Conservation (phyloP, 768 basidiomycete genomes). For the Mycena vulgaris region DNA sequence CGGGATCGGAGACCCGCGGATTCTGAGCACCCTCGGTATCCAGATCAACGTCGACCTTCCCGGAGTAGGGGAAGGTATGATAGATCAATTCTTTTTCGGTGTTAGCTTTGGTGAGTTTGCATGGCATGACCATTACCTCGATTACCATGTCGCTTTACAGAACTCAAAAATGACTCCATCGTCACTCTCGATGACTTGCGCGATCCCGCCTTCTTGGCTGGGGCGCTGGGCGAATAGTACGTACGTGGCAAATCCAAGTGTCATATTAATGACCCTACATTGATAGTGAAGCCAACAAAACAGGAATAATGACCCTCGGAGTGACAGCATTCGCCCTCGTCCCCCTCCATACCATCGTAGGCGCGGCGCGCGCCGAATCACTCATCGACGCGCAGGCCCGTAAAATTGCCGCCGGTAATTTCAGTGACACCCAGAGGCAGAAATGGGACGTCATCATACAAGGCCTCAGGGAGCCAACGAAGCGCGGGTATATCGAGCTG, state of each 20-base stretch:
- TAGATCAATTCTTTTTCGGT: constrained; percentile 54
- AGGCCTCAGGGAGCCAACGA: constrained; percentile 14
- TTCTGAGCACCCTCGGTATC: constrained; percentile 51
- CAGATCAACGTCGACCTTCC: constrained; percentile 56
- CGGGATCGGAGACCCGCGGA: constrained; percentile 59
- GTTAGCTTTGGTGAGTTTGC: constrained; percentile 38
- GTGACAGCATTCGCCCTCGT: constrained; percentile 33
- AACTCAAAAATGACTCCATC: constrained; percentile 22
- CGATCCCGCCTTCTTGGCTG: constrained; percentile 27
- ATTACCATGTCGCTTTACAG: constrained; percentile 2
- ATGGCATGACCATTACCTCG: background rate
- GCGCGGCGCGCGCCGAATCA: background rate
- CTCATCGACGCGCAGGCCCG: constrained; percentile 24
- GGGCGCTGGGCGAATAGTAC: constrained; percentile 36
- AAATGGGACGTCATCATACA: constrained; percentile 26
- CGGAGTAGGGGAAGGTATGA: constrained; percentile 63
- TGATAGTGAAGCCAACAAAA: constrained; percentile 25
- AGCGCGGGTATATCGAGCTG: constrained; percentile 17
- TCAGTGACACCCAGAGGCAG: constrained; percentile 10
- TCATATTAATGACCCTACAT: background rate
- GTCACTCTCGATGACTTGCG: constrained; percentile 36
- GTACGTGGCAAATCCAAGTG: background rate
- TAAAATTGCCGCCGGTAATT: constrained; percentile 8
- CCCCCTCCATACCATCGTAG: constrained; percentile 29
- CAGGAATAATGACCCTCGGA: constrained; percentile 32